Evolutionary conservation across 139 green algal species (phyloP), one percentile per base, ranked within the genome.

Genomic region (Chlamydomonas incerta): DNA sequence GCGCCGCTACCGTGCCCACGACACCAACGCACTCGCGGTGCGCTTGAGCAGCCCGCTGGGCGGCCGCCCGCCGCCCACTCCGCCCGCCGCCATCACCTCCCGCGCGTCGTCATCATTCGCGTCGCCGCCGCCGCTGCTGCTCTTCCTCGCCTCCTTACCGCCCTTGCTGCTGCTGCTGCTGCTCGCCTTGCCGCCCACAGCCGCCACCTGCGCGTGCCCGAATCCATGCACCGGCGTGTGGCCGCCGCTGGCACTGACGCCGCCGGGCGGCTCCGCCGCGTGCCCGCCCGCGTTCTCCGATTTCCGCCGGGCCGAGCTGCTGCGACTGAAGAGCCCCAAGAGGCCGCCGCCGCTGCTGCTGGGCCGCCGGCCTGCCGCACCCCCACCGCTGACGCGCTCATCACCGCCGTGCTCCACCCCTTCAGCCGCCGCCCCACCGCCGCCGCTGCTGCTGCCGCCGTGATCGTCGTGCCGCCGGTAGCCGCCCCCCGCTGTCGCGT

Each of bases 31-130:
- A 10, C 46, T 68, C 0, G 79, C 79, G 0, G 66, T 72, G 47
- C 65, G 79, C 63, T 85, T 85, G 15, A 85, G 47, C 9, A 75
- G 6, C 41, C 79, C 63, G 18, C 18, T n/a, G 1, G 33, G 33
- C 67, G 67, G 67, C 33, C 67, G 67, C 9, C 67, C 67, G 0
- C 20, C 34, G 67, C 33, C 33, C 67, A 50, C 67, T 0, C 67
- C 67, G 5, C 67, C 67, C 33, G 18, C 20, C 17, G 67, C 67
- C 21, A 47, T 14, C 33, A 50, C 67, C 33, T 47, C 67, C 29
- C 26, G 31, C 33, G 29, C 67, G 33, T 47, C 67, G 14, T 13
- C 67, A 34, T 47, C 67, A 31, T 68, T 23, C 24, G 5, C 67
- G 14, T 13, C 33, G 2, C 11, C 67, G 33, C 33, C 33, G 31